Base-by-base conservation (phyloP, 1,284 basidiomycete species). In the Melampsora larici-populina region DNA sequence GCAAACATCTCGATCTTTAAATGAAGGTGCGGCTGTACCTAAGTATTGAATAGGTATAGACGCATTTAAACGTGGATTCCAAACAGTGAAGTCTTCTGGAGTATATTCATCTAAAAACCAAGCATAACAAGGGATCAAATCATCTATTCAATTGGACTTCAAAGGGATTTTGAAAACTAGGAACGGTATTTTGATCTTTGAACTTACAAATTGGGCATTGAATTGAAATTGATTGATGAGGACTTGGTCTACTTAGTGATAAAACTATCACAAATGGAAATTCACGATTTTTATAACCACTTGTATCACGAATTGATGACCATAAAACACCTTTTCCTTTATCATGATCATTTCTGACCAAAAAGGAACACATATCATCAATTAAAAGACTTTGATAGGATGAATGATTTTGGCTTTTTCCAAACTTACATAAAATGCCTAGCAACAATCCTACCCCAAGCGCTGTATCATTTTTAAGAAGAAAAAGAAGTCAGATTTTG, bases 351-450 rank as follows among this genome's bases (percentile, higher is more conserved):
- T 74, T 55, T 55, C 51, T 55, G 21, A 17, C 5, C 51, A n/a
- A 21, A 17, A 21, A 8, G 17, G 15, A 55, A 26, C 17, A 26
- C 51, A 5, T 40, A 17, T 13, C 8, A 26, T 55, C 51, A 55
- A 55, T 36, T 9, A 36, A 36, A 36, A 36, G 5, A 36, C 4
- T 55, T 15, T 55, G 4, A 4, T 55, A 24, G 51, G 51, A 24
- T 24, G 6, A 24, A 55, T 24, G 51, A 55, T 55, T 55, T 55
- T 55, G 1, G 33, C 21, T 18, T 62, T 29, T n/a, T 46, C 26
- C 17, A 60, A 48, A 69, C 75, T 55, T 29, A 78, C 75, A 78
- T 70, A 49, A 70, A 78, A 63, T 70, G 67, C 26, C 67, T n/a
- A 31, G 67, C 67, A 64, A 78, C 24, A 29, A 78, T 48, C 40